A percentile compares a stretch with the other conserved stretches of the same genome.
Conservation (phyloP, 2,329 filamentous ascomycete genomes). For the Berkeleyomyces rouxiae region DNA sequence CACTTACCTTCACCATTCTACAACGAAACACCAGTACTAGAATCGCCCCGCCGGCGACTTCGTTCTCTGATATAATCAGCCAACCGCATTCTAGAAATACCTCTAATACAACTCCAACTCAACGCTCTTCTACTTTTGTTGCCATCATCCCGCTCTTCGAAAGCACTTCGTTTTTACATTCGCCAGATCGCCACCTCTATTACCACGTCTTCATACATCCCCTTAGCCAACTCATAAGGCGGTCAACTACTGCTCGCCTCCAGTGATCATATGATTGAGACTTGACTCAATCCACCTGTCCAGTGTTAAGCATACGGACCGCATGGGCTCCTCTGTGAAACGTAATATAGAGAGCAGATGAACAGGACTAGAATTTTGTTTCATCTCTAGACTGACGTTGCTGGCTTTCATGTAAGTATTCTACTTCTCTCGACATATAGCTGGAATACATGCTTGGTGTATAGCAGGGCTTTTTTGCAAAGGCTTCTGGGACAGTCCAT, state of each 20-base stretch:
- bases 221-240: too few species aligned
- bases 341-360: neutral
- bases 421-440: too few species aligned
- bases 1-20: too few species aligned
- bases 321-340: neutral
- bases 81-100: neutral
- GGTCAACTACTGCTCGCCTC: too few species aligned
- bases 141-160: too few species aligned
- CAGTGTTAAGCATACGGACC: too few species aligned
- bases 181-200: neutral
- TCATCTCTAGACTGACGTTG: neutral
- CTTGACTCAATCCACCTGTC: too few species aligned
- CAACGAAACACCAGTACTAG: neutral
- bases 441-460: too few species aligned
- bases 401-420: neutral
- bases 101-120: too few species aligned
- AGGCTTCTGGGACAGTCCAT: too few species aligned
- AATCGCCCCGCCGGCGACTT: neutral
- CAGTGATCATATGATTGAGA: too few species aligned
- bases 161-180: neutral
- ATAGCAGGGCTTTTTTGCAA: neutral
- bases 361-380: neutral
- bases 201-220: neutral
- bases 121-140: neutral
- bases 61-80: neutral